phyloP scores from a whole-genome alignment of 2,329 filamentous ascomycete species.

The Aspergillus latus region DNA sequence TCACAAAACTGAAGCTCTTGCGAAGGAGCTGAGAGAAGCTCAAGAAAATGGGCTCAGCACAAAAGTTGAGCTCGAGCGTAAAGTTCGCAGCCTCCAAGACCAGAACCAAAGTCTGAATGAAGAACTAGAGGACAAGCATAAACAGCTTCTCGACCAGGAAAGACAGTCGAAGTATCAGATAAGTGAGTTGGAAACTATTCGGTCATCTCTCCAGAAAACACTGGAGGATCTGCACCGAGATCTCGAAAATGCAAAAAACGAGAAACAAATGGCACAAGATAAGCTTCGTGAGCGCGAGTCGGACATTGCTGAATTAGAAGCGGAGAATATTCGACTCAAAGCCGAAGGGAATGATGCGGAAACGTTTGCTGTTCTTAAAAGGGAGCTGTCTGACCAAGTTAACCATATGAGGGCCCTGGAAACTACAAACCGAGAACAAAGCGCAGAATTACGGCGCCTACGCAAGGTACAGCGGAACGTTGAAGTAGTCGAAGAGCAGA shows the following conservation, averaged over 20 bases:
- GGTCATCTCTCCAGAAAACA: conserved; percentile 58
- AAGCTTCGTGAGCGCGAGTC: conserved; percentile 68
- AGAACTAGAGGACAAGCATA: conserved; percentile 78
- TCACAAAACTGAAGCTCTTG: conserved; percentile 56
- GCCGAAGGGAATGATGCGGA: conserved; percentile 85
- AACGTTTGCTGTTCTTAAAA: conserved; percentile 78
- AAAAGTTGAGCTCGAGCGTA: conserved; percentile 55
- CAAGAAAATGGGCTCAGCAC: conserved; percentile 58
- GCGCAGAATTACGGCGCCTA: conserved; percentile 74
- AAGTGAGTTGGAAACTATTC: conserved; percentile 61
- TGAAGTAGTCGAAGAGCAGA: conserved; percentile 93
- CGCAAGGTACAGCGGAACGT: conserved; percentile 82
- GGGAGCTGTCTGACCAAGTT: conserved; percentile 87
- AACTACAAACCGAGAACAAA: conserved; percentile 74
- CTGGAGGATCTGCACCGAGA: conserved; percentile 53
- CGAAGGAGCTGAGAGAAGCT: conserved; percentile 55
- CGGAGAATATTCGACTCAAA: conserved; percentile 78
- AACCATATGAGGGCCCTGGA: conserved; percentile 86
- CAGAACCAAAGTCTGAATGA: conserved; percentile 74
- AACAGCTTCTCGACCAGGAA: conserved; percentile 67
- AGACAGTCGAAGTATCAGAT: conserved; percentile 63
- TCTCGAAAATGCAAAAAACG: conserved; percentile 56
- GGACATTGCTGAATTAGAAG: conserved; percentile 72
- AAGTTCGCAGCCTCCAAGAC: conserved; percentile 60
- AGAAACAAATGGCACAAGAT: conserved; percentile 63